A percentile compares a stretch with the other conserved stretches of the same genome.
phyloP scores from a whole-genome alignment of 2,329 filamentous ascomycete species.

The Aspergillus novoparasiticus region DNA sequence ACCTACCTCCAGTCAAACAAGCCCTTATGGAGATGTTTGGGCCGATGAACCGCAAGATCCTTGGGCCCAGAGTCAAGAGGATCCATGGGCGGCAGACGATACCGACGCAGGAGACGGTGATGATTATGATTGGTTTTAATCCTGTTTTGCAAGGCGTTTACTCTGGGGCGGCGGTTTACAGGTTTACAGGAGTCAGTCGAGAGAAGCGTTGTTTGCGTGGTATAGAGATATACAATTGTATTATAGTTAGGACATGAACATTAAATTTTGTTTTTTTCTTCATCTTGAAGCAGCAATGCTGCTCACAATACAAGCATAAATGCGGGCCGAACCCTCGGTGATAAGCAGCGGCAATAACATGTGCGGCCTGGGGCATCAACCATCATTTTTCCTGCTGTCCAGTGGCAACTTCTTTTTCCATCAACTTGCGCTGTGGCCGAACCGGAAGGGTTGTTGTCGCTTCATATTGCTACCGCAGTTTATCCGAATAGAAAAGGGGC shows the following conservation, averaged over 20 bases:
- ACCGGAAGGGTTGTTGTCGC: neutral
- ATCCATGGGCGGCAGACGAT: constrained; percentile 22
- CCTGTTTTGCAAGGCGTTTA: neutral
- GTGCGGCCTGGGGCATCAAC: constrained; percentile 17
- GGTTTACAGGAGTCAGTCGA: neutral
- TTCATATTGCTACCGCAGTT: neutral
- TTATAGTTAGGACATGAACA: neutral
- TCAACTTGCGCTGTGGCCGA: neutral
- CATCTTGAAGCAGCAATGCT: neutral
- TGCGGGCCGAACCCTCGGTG: neutral
- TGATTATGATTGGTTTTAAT: constrained; percentile 31
- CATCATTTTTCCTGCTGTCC: neutral
- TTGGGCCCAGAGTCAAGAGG: constrained; percentile 23
- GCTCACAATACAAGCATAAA: neutral
- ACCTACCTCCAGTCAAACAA: constrained; percentile 20
- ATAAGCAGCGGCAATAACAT: constrained; percentile 4
- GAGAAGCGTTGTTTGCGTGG: neutral
- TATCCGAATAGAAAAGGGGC: neutral
- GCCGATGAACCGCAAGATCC: constrained; percentile 23
- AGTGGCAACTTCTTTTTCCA: neutral
- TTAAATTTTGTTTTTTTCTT: neutral
- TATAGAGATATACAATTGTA: neutral
- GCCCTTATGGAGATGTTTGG: constrained; percentile 32
- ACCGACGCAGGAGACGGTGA: constrained; percentile 23
- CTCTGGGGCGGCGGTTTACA: neutral